Evolutionary conservation across 257 asterid species (phyloP), one percentile per base, ranked within the genome.

Genomic region (Solanum neorickii): DNA sequence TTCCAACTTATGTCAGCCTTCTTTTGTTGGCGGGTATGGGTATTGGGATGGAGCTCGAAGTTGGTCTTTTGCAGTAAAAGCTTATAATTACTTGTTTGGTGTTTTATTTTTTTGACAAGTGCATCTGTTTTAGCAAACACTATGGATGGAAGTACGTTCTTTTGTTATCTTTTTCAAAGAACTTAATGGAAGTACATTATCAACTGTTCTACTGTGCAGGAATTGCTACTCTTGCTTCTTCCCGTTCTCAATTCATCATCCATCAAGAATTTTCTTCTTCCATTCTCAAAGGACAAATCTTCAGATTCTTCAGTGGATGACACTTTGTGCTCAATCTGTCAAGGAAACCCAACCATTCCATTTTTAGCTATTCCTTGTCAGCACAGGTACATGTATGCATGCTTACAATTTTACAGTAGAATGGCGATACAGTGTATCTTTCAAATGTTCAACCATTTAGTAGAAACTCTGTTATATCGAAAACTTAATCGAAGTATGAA

Each of bases 161-260:
- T 74, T 74, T 74, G 31, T 33, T 33, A 9, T 23, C 25, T 11
- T 21, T 73, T n/a, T 39, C 3, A 35, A 35, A 37, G 21, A 74
- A 33, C 12, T 3, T 0, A 14, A 49, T 18, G 12, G 0, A 49
- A 2, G 85, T 80, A 70, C 23, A 84, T 62, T 39, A 59, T 42
- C 80, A 46, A 84, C 46, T 84, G 42, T 84, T 41, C 62, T 66
- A 25, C 18, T 44, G 0, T 91, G 90, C 95, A 96, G 98, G 98
- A 96, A 94, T 95, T 95, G 99, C 86, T 94, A 89, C 86, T 96
- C 90, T 88, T 95, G 94, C 95, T 95, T 91, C 98, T 96, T 86
- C 98, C 99, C 83, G 97, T 94, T 88, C 95, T 95, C 60, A 95
- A 95, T 87, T 95, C 98, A 76, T 92, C 98, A 37, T 94, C 95